Evolutionary conservation across 2,329 filamentous ascomycete genomes (phyloP).

Genomic region (Cladorrhinum sp.): DNA sequence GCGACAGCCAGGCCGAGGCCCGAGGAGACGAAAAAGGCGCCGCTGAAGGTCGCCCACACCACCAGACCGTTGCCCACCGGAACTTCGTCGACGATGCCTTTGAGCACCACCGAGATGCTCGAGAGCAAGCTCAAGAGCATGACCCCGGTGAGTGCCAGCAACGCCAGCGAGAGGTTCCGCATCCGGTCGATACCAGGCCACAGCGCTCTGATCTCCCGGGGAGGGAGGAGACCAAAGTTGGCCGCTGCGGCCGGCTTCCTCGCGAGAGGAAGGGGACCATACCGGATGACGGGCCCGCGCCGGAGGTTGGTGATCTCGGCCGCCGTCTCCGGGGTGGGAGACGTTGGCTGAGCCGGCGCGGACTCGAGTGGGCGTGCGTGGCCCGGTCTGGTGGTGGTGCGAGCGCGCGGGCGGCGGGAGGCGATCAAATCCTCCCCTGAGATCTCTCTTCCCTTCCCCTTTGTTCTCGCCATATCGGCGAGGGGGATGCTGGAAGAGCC

Average conservation of each 20-base stretch:
- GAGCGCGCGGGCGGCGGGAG: not conserved
- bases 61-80: conserved; percentile 2
- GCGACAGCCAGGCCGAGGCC: conserved; percentile 3
- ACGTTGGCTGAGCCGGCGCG: not conserved
- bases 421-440: not conserved
- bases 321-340: not conserved
- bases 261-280: not conserved
- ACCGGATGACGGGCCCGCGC: not conserved
- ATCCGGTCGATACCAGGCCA: conserved; percentile 14
- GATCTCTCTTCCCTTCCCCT: not conserved
- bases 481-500: not conserved
- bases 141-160: conserved; percentile 10
- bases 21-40: conserved; percentile 12
- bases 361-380: not conserved
- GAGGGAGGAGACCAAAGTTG: not conserved
- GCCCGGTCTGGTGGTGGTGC: not conserved
- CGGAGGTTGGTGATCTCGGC: not conserved
- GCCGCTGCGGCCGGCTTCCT: not conserved
- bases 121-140: conserved; percentile 16
- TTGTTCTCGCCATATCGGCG: not conserved
- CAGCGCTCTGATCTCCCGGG: conserved; percentile 6
- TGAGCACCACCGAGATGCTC: conserved; percentile 18
- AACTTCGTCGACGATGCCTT: not conserved
- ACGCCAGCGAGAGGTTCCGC: conserved; percentile 9
- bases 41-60: conserved; percentile 15